Percentiles rank a stretch among this genome's conserved stretches.
These are phyloP conservation scores for Warburgia ugandensis DNA, from an alignment of 164 flowering plant genomes.

Conservation along the genomic window DNA sequence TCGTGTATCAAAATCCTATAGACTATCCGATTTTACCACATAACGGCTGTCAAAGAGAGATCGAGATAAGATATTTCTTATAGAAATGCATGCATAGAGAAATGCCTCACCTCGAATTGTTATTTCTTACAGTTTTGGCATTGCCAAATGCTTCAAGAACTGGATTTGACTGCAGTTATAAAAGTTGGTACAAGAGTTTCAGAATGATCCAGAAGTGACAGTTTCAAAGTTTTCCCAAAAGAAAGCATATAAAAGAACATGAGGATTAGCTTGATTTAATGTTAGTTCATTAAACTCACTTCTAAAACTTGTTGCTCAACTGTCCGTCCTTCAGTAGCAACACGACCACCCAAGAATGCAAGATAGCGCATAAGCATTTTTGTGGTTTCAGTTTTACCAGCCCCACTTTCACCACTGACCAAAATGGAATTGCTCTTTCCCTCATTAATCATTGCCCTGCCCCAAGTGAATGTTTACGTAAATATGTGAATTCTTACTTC, in stretches of 20 bases:
- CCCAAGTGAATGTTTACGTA: conserved; percentile 10
- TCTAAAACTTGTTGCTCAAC: conserved; percentile 81
- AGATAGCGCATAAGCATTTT: conserved; percentile 91
- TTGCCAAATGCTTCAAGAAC: conserved; percentile 96
- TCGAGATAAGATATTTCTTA: neutral
- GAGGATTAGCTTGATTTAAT: neutral
- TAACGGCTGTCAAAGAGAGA: neutral
- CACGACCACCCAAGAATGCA: conserved; percentile 71
- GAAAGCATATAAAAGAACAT: neutral
- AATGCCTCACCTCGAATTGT: conserved; percentile 71
- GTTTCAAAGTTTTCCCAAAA: neutral
- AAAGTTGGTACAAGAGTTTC: conserved; percentile 9
- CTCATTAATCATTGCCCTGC: conserved; percentile 75
- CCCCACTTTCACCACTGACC: conserved; percentile 90
- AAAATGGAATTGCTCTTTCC: conserved; percentile 67
- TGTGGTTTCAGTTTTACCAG: conserved; percentile 91
- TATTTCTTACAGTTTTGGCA: conserved; percentile 77
- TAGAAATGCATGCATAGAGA: neutral
- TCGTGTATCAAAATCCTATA: neutral
- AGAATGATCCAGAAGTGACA: conserved; percentile 3
- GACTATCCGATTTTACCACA: neutral
- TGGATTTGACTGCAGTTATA: conserved; percentile 69
- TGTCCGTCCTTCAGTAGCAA: conserved; percentile 57
- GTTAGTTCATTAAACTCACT: conserved; percentile 36
- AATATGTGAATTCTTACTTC: conserved; percentile 5